Base-by-base conservation (phyloP, 2,329 filamentous ascomycete genomes). In the Biscogniauxia mediterranea region DNA sequence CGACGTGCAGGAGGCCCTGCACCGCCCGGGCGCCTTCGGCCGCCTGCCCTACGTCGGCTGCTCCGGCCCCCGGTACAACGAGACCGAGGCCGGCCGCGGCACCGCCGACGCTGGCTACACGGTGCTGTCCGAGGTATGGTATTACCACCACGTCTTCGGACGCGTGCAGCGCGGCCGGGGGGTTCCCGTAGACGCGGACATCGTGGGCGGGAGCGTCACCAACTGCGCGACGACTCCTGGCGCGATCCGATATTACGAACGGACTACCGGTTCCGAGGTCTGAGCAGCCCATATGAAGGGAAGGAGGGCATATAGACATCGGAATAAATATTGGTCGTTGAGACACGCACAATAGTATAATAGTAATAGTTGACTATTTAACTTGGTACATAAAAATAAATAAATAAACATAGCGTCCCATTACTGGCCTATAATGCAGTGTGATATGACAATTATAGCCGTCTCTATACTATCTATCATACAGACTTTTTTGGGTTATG, bases 101-200 rank as follows among this genome's bases (percentile, higher is more conserved):
- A 81, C 80, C 2, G 68, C 69, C 1, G 87, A 89, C 67, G 81
- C 77, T 59, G 86, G 87, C 1, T 76, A 76, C 64, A 89, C 85
- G 1, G 77, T 81, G 32, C 66, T 90, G 54, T 81, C 72, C 61
- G 87, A 90, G 78, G 79, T 87, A 13, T 90, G 86, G 86, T 90
- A 89, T 70, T 89, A 88, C 69, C 80, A 83, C 72, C 82, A 89
- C 72, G 83, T 84, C 57, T 80, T 79, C 59, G 87, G 87, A 3
- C 73, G 79, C 17, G 81, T 85, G 6, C 87, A 89, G 75, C 75
- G 80, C 58, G 78, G 76, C 1, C 72, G 81, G 50, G 79, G 76
- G 9, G 69, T 83, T 23, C 77, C 80, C 5, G 70, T 80, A 9
- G 69, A 74, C n/a, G 76, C 77, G 7, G 74, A 75, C 58, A 77